Evolutionary conservation across 805 yeast species (phyloP), one percentile per base, ranked within the genome.

Genomic region (Yarrowia deformans): DNA sequence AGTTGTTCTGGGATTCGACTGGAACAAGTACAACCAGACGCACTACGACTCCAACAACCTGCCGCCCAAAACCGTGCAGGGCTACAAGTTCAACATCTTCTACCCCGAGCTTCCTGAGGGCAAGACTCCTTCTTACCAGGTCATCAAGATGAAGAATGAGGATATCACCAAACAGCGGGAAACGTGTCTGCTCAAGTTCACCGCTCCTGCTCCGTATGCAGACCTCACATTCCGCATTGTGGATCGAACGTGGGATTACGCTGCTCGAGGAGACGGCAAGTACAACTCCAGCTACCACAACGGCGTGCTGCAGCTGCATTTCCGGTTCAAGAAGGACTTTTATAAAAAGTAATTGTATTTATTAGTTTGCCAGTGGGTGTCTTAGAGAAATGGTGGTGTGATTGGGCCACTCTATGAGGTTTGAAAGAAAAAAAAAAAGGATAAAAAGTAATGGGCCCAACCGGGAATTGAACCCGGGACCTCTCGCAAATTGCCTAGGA

Each of bases 31-130:
- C 70, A 79, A 79, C 61, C 76, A 76, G 68, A 71, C 77, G 6
- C 81, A 79, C 68, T 79, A 76, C 70, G 71, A 67, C 49, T 64
- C 71, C 19, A 76, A 79, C n/a, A 74, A 78, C 48, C 79, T 79
- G 19, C 81, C 81, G 4, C 81, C 81, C 1, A 80, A 76, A 67
- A 69, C 72, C 8, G 79, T 78, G 16, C 78, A 76, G 69, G 82
- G 82, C 4, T 79, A 79, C 70, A 72, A 72, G 54, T 79, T 79
- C 71, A 77, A 78, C 64, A 71, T 79, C 2, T 76, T 70, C 58
- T 79, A 79, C 63, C 81, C 81, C 0, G 75, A 74, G 29, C 69
- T 80, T 23, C 70, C 70, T 12, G 72, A 70, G 8, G 69, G 77
- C 3, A 49, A 71, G 8, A 61, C 61, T 2, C 82, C 82, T 0